A percentile compares a stretch with the other conserved stretches of the same genome.
Conservation (phyloP, 1,139 yeast genomes). For the Yamadazyma sp. region DNA sequence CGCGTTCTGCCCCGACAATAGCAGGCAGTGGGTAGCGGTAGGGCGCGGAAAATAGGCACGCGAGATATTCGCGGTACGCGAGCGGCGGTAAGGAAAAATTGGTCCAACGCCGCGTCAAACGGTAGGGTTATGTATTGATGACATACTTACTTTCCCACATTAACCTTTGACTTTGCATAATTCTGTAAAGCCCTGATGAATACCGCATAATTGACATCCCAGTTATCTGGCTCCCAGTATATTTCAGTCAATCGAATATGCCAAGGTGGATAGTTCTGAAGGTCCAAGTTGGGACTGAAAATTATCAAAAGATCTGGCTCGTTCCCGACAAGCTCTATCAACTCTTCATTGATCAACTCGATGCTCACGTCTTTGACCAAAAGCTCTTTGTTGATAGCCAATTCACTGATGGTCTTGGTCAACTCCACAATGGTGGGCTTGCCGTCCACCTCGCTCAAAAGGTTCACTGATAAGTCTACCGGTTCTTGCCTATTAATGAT, state of each 20-base stretch:
- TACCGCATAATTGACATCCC: conserved; percentile 77
- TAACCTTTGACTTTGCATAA: conserved; percentile 78
- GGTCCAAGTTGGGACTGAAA: conserved; percentile 82
- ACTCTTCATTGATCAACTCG: conserved; percentile 71
- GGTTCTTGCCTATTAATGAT: conserved; percentile 37
- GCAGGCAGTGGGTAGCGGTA: background rate
- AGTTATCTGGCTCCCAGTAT: conserved; percentile 86
- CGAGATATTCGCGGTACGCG: too few relatives aligned
- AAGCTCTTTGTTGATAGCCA: conserved; percentile 64
- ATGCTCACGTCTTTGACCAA: conserved; percentile 69
- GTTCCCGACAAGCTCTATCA: conserved; percentile 72
- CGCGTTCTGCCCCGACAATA: background rate
- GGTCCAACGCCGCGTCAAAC: background rate
- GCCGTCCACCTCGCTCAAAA: conserved; percentile 80
- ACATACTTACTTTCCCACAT: conserved; percentile 69
- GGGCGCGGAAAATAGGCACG: too few relatives aligned
- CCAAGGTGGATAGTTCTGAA: conserved; percentile 98
- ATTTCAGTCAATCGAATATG: conserved; percentile 88
- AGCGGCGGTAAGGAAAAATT: too few relatives aligned
- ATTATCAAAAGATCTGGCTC: conserved; percentile 89
- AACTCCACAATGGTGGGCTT: conserved; percentile 86
- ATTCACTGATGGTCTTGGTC: conserved; percentile 80
- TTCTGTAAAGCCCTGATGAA: conserved; percentile 81
- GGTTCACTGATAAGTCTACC: conserved; percentile 60
- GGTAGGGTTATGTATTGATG: background rate